Percentiles rank a stretch among this genome's conserved stretches.
phyloP scores from a whole-genome alignment of 495 filamentous ascomycete genomes.

The Penicillium alfredii region DNA sequence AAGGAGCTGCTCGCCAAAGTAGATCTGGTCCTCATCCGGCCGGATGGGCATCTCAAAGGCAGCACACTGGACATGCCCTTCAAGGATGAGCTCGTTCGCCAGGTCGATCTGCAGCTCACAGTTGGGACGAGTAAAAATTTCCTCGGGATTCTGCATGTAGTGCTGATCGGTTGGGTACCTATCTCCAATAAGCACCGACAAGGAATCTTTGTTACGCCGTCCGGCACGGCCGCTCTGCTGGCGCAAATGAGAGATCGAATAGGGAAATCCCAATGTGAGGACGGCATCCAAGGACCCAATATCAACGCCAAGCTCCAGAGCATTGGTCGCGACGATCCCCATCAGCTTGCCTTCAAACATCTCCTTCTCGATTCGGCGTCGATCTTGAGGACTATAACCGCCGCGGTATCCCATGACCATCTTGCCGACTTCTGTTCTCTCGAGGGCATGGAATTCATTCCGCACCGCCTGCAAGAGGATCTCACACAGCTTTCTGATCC shows the following conservation, averaged over 20 bases:
- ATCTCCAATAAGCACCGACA: constrained; percentile 89
- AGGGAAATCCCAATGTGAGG: constrained; percentile 89
- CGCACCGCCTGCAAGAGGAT: constrained; percentile 74
- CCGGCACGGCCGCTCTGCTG: constrained; percentile 95
- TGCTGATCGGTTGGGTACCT: constrained; percentile 88
- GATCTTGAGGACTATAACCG: constrained; percentile 92
- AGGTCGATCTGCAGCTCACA: constrained; percentile 84
- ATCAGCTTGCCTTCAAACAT: constrained; percentile 96
- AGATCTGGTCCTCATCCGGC: constrained; percentile 64
- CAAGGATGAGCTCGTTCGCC: constrained; percentile 81
- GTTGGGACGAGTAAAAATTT: constrained; percentile 93
- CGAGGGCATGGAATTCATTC: constrained; percentile 64
- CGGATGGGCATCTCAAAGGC: constrained; percentile 91
- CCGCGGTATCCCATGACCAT: constrained; percentile 95
- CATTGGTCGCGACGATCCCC: constrained; percentile 90
- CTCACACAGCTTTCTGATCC: constrained; percentile 83
- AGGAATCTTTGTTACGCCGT: constrained; percentile 85
- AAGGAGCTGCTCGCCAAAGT: constrained; percentile 72
- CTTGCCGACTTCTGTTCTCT: constrained; percentile 63
- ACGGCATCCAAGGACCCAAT: constrained; percentile 95
- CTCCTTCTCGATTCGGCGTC: constrained; percentile 82
- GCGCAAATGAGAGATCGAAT: constrained; percentile 86
- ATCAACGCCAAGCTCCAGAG: constrained; percentile 89
- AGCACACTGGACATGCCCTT: constrained; percentile 94
- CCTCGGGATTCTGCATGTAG: constrained; percentile 94